These are phyloP conservation scores for Colletotrichum theobromicola DNA, from an alignment of 2,329 filamentous ascomycete genomes.

Conservation along the genomic window DNA sequence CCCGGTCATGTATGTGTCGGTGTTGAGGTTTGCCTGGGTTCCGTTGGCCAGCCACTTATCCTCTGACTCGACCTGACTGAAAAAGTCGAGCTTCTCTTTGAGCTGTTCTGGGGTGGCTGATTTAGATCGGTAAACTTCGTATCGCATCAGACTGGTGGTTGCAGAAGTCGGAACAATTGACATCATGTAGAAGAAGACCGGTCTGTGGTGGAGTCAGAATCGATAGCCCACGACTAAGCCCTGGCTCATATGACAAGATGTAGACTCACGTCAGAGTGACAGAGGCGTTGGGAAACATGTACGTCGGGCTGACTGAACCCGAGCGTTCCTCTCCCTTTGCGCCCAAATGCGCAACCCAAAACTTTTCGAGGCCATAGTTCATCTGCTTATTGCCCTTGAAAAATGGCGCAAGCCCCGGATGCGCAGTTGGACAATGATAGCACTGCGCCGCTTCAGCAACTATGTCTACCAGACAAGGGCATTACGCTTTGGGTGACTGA, in stretches of 20 bases:
- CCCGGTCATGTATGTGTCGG: neutral
- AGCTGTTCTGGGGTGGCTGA: constrained; percentile 48
- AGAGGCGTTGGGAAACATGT: constrained; percentile 44
- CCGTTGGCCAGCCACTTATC: constrained; percentile 55
- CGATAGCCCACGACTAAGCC: neutral
- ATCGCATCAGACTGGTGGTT: constrained; percentile 47
- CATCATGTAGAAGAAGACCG: neutral
- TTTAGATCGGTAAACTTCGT: constrained; percentile 57
- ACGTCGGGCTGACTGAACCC: constrained; percentile 36
- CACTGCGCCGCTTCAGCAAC: accelerated
- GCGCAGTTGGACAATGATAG: neutral
- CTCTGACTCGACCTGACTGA: constrained; percentile 55
- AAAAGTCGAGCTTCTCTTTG: constrained; percentile 48
- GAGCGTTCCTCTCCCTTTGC: constrained; percentile 25
- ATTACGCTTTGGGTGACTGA: constrained; percentile 26
- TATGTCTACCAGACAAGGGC: accelerated
- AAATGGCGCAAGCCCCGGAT: neutral
- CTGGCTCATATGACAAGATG: accelerated
- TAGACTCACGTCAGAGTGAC: constrained; percentile 43
- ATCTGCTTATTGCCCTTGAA: neutral
- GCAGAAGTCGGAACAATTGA: constrained; percentile 24
- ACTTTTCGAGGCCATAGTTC: constrained; percentile 37
- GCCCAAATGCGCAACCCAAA: neutral
- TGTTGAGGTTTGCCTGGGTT: constrained; percentile 53
- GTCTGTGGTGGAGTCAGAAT: neutral